These are phyloP conservation scores for Colletotrichum plurivorum DNA, from an alignment of 2,329 filamentous ascomycete species.

Conservation along the genomic window DNA sequence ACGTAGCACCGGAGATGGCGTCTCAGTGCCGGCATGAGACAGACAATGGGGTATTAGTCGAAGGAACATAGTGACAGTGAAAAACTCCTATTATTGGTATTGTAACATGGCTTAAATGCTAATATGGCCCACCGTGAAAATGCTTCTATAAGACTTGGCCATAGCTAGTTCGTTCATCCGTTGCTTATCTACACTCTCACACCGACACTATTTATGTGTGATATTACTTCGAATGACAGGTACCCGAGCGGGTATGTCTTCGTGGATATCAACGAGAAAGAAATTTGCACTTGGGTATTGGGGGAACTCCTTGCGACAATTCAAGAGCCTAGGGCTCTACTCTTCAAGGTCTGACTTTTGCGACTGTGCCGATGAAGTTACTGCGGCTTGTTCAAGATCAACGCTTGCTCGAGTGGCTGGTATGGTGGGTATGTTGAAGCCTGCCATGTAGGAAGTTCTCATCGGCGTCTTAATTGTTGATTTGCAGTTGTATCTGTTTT, in stretches of 20 bases:
- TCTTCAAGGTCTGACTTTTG: slow-evolving; percentile 6
- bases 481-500: slow-evolving; percentile 30
- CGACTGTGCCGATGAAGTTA: slow-evolving; percentile 9
- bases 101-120: too few species aligned
- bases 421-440: slow-evolving; percentile 22
- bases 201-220: not conserved
- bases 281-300: not conserved
- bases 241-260: not conserved
- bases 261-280: not conserved
- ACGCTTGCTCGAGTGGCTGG: not conserved
- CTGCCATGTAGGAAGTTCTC: slow-evolving; percentile 1
- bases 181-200: slow-evolving; percentile 10
- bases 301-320: not conserved
- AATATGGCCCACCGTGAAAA: not conserved
- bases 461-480: slow-evolving; percentile 30
- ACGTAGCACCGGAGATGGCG: too few species aligned
- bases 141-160: slow-evolving; percentile 1
- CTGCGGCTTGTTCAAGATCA: slow-evolving; percentile 19
- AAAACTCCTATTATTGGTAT: too few species aligned
- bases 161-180: slow-evolving; percentile 15
- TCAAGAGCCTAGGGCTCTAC: not conserved
- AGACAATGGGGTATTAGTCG: too few species aligned
- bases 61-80: not conserved
- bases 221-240: not conserved
- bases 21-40: too few species aligned